A percentile compares a stretch with the other conserved stretches of the same genome.
Evolutionary conservation across 1,284 basidiomycete genomes (phyloP).

Genomic region (Sporisorium graminicola): DNA sequence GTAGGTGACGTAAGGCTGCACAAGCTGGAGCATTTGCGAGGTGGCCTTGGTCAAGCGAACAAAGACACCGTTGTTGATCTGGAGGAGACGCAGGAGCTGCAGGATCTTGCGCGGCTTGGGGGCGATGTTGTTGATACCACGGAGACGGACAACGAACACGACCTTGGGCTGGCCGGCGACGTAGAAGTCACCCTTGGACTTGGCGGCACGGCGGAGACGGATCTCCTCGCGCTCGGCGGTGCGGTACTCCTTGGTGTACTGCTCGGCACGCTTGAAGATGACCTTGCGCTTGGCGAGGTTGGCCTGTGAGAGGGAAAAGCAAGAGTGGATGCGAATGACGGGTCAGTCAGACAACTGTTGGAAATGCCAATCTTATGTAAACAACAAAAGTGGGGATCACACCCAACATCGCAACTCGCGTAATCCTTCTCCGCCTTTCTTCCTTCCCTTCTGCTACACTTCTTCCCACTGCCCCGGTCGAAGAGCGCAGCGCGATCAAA

Average conservation of each 20-base stretch:
- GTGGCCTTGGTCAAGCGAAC: conserved; percentile 97
- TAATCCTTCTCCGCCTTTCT: background rate
- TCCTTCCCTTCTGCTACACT: background rate
- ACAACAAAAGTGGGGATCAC: background rate
- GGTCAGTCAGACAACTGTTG: conserved; percentile 17
- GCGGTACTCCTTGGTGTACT: conserved; percentile 97
- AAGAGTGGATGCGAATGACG: background rate
- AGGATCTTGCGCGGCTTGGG: conserved; percentile 99
- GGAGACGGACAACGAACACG: conserved; percentile 92
- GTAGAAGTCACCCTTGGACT: conserved; percentile 94
- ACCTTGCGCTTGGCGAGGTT: conserved; percentile 92
- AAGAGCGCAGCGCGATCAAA: background rate
- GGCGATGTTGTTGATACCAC: conserved; percentile 98
- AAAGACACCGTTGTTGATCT: conserved; percentile 99
- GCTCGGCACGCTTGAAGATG: conserved; percentile 99
- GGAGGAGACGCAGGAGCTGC: conserved; percentile 96
- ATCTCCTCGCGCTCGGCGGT: conserved; percentile 95
- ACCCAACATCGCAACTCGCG: background rate
- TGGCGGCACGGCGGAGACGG: conserved; percentile 91
- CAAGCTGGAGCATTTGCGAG: conserved; percentile 95
- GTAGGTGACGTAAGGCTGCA: conserved; percentile 92
- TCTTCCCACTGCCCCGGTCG: background rate
- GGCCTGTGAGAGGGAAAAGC: conserved; percentile 74
- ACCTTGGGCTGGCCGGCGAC: conserved; percentile 96
- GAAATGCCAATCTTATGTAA: background rate